These are phyloP conservation scores for Dionaea muscipula DNA, from an alignment of 179 eudicot species.

Conservation along the genomic window DNA sequence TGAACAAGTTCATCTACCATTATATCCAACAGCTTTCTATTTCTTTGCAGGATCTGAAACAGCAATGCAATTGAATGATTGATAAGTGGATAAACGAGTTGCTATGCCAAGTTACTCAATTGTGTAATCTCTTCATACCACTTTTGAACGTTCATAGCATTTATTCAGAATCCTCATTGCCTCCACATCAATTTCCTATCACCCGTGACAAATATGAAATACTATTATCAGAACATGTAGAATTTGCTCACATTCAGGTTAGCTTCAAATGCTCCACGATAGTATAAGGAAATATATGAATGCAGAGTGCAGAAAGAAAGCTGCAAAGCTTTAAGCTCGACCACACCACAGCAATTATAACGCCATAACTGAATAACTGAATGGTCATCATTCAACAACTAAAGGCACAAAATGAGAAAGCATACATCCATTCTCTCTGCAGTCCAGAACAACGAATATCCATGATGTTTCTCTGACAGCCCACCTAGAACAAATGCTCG, in stretches of 20 bases:
- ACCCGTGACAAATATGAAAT: too few relatives aligned
- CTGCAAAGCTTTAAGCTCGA: too few relatives aligned
- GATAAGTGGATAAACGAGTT: too few relatives aligned
- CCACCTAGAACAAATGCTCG: slow-evolving; percentile 75
- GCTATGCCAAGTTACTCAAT: too few relatives aligned
- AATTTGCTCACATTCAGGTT: too few relatives aligned
- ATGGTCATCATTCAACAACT: too few relatives aligned
- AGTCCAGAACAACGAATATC: slow-evolving; percentile 69
- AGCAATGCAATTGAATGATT: slow-evolving; percentile 1
- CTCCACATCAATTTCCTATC: slow-evolving; percentile 70
- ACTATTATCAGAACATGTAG: too few relatives aligned
- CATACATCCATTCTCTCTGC: too few relatives aligned
- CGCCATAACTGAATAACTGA: slow-evolving; percentile 8
- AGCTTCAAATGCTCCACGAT: background rate
- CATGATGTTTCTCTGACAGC: slow-evolving; percentile 69
- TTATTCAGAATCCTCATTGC: slow-evolving; percentile 47
- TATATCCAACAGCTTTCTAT: slow-evolving; percentile 57
- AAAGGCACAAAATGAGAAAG: too few relatives aligned
- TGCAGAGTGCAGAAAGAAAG: background rate
- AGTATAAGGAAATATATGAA: background rate
- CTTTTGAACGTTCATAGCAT: slow-evolving; percentile 71
- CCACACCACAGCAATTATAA: background rate
- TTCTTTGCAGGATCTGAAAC: slow-evolving; percentile 49
- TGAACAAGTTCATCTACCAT: slow-evolving; percentile 42
- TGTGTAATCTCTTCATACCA: slow-evolving; percentile 25